These are phyloP conservation scores for Ganoderma lingzhi DNA, from an alignment of 1,284 basidiomycete species.

Conservation along the genomic window DNA sequence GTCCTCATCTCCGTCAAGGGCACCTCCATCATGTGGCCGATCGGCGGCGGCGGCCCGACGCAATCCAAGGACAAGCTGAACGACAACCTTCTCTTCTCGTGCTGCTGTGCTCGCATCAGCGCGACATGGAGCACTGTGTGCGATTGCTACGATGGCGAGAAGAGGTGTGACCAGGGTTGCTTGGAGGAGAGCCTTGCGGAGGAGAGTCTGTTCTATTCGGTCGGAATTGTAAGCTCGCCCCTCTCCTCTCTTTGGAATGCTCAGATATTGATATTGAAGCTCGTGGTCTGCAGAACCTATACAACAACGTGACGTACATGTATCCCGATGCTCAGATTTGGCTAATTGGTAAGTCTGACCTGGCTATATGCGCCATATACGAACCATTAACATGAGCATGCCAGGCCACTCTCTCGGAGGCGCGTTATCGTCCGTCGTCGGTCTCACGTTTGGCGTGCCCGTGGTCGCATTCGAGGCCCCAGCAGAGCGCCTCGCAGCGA, in stretches of 20 bases:
- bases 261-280: not conserved
- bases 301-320: slow-evolving; percentile 93
- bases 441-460: slow-evolving; percentile 90
- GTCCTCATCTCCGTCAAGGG: slow-evolving; percentile 95
- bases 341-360: slow-evolving; percentile 64
- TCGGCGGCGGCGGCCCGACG: slow-evolving; percentile 88
- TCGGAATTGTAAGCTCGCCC: slow-evolving; percentile 69
- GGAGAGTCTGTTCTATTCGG: slow-evolving; percentile 90
- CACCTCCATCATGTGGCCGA: slow-evolving; percentile 78
- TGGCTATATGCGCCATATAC: too few species aligned
- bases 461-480: slow-evolving; percentile 93
- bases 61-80: slow-evolving; percentile 92
- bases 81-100: slow-evolving; percentile 95
- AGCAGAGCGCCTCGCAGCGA: slow-evolving; percentile 87
- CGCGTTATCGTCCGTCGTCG: slow-evolving; percentile 84
- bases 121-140: slow-evolving; percentile 97
- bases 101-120: slow-evolving; percentile 94
- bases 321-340: slow-evolving; percentile 95
- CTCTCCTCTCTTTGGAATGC: not conserved
- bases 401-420: slow-evolving; percentile 86
- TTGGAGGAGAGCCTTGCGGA: slow-evolving; percentile 81
- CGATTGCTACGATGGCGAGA: slow-evolving; percentile 84
- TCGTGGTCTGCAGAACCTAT: slow-evolving; percentile 71
- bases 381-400: rapidly evolving
- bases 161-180: slow-evolving; percentile 87